Base-by-base conservation (phyloP, 441 rosid genomes). In the Euphorbia schlechtendalii region DNA sequence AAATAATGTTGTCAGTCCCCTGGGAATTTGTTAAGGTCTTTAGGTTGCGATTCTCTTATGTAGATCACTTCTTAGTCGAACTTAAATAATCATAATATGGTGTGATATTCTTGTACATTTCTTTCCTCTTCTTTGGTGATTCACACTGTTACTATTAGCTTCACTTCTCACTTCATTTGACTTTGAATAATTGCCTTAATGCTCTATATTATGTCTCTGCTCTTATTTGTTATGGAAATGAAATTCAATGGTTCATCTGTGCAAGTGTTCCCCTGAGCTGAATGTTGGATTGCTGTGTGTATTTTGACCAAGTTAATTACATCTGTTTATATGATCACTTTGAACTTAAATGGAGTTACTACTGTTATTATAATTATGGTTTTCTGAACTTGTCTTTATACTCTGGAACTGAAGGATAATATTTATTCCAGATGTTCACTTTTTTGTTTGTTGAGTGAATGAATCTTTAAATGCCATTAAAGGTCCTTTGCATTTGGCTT, bases 11-110 rank as follows among this genome's bases (percentile, higher is more conserved):
- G 69, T 72, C 66, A 56, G 75, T 77, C 73, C 73, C 72, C 73
- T 67, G 74, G 81, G 80, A 74, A 73, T 75, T 59, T 69, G 71
- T 71, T 74, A 43, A 73, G 84, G 81, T 80, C 78, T 80, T 73
- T 66, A 32, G 78, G 78, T 70, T 64, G 68, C 74, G 57, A 57
- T 76, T 41, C 66, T 61, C 81, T 60, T 61, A 53, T 41, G 66
- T 65, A 38, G 66, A 67, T 67, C 59, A 61, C 68, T 59, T 69
- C 66, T 69, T 67, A 61, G 68, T 71, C 71, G 48, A 65, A 61
- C 66, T 54, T 17, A 46, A 45, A 63, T 57, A 56, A 55, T 64
- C 4, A 32, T 32, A 45, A 67, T 61, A 7, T 54, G n/a, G 41
- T 66, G 32, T 51, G 14, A 69, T 36, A 51, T 38, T 40, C 2